Evolutionary conservation across 1,284 basidiomycete species (phyloP), one percentile per base, ranked within the genome.

Genomic region (Ustilago loliicola): DNA sequence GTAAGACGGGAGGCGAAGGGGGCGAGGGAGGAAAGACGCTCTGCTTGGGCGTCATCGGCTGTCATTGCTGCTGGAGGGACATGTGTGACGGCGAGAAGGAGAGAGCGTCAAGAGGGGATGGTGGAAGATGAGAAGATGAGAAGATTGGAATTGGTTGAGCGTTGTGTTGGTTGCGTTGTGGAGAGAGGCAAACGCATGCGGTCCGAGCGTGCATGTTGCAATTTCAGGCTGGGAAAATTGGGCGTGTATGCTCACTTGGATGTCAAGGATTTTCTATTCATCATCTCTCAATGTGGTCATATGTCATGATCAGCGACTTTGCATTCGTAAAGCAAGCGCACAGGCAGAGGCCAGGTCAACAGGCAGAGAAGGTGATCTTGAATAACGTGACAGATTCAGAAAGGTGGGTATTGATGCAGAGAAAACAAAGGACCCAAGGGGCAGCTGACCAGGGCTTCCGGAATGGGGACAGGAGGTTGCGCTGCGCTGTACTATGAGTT

Each of bases 21-120:
- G 2, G 75, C 70, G 36, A 64, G 60, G 9, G 52, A 48, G 4
- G 42, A 52, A 25, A 77, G 70, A 23, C 29, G 63, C 60, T 77
- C 75, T n/a, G 75, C 75, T 19, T 64, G 55, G 6, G 66, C 57
- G 58, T 77, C 75, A 63, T 77, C 75, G 9, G 69, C 40, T 19
- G 52, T 50, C 60, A 56, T 70, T 1, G 6, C 53, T 7, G 30
- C 13, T 36, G 38, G 23, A 25, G 27, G 29, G 40, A 27, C 3
- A 13, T 51, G 47, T 59, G 57, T 29, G 40, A 29, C 3, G 40
- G 19, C 13, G 38, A n/a, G 38, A 36, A 2, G 2, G 34, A 36
- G 34, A 34, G 34, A 34, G 4, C 9, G 5, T n/a, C n/a, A n/a
- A n/a, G n/a, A n/a, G 32, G 32, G 32, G 32, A 38, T 38, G 36